Evolutionary conservation across 192 early-diverging fungal species (phyloP), one percentile per base, ranked within the genome.

Genomic region (Phycomyces nitens): DNA sequence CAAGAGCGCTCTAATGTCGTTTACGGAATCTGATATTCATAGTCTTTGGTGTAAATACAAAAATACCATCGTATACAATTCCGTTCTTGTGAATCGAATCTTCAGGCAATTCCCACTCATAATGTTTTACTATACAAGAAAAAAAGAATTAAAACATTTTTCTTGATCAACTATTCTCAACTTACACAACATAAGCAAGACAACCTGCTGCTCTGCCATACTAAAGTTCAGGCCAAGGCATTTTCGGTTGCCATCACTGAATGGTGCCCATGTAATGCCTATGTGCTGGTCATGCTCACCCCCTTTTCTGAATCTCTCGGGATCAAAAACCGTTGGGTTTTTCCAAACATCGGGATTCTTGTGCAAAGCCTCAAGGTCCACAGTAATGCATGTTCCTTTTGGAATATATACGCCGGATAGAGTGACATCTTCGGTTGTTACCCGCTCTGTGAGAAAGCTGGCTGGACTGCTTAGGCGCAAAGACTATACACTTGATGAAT

Each of bases 191-290:
- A 84, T 80, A 14, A 74, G 50, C 6, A 84, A 72, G 21, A 82
- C 66, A 14, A 88, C 75, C n/a, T 75, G 72, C 68, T 83, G 80
- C 66, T 86, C 84, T 12, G 77, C 55, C 18, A 88, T 63, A n/a
- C 78, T 76, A 58, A 88, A 88, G 55, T 82, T 80, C 81, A 82
- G 80, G 21, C 84, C 84, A 51, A 86, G 72, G 68, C 86, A 87
- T 71, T 86, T 73, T 27, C 80, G 77, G 26, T 62, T 54, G 24
- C 84, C 85, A 29, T 69, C 74, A 71, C 84, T 75, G 56, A 87
- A 87, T 7, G 86, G 77, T 6, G 80, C 56, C 79, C 81, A 87
- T n/a, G 78, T 23, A 52, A 77, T 73, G 1, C 69, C 41, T 64
- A 23, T 22, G 44, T 41, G 20, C 16, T 24, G 20, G 0, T 42